Percentiles rank a stretch among this genome's conserved stretches.
Evolutionary conservation across 306 rosid species (phyloP).

Genomic region (Vicia sativa): DNA sequence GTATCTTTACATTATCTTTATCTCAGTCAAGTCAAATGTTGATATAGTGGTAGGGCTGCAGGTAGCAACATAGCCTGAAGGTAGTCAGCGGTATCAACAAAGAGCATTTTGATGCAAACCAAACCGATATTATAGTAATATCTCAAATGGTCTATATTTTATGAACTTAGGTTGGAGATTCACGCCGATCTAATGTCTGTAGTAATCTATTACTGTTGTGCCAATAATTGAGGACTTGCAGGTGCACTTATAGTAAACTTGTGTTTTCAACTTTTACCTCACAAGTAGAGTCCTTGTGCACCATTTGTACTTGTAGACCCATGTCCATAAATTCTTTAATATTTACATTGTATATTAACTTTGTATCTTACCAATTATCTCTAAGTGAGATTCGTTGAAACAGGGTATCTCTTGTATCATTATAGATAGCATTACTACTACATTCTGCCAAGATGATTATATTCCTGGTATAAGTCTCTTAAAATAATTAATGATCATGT

Average conservation of each 20-base stretch:
- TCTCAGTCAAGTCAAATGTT: not conserved
- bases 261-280: no score
- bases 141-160: slow-evolving; percentile 1
- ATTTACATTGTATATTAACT: no score
- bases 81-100: not conserved
- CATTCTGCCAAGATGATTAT: no score
- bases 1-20: not conserved
- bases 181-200: not conserved
- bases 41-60: slow-evolving; percentile 19
- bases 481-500: no score
- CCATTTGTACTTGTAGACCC: no score
- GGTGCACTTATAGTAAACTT: not conserved
- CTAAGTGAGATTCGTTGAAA: no score
- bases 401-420: no score
- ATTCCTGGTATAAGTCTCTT: no score
- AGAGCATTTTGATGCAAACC: slow-evolving; percentile 23
- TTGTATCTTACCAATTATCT: no score
- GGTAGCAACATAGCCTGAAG: slow-evolving; percentile 8
- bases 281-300: no score
- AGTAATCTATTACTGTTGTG: not conserved
- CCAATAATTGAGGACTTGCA: slow-evolving; percentile 4
- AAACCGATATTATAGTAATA: not conserved
- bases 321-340: no score
- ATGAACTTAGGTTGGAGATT: not conserved
- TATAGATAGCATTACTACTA: no score